phyloP scores from a whole-genome alignment of 805 yeast species.

The Metschnikowia continentalis region DNA sequence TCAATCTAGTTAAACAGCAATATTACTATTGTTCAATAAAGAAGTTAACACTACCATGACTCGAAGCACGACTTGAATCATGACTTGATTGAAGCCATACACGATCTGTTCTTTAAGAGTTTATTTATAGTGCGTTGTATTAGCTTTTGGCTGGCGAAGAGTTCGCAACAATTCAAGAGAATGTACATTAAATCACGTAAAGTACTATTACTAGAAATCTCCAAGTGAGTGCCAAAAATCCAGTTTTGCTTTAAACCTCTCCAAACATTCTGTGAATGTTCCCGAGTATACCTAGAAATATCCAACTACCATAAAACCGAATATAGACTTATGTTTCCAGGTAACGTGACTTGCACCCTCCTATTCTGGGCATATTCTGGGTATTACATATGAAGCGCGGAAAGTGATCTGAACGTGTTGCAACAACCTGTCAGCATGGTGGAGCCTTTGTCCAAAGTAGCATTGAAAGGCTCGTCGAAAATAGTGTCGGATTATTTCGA shows the following conservation, averaged over 20 bases:
- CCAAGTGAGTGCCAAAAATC: neutral
- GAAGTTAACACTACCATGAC: too few relatives aligned
- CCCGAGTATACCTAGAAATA: neutral
- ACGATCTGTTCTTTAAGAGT: too few relatives aligned
- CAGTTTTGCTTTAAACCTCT: neutral
- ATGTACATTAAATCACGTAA: neutral
- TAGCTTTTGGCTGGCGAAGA: neutral
- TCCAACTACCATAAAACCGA: neutral
- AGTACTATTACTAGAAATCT: neutral
- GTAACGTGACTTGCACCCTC: conserved; percentile 1
- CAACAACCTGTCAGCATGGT: conserved; percentile 6
- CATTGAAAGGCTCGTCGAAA: conserved; percentile 74
- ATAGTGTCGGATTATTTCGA: conserved; percentile 81
- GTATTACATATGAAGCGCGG: neutral
- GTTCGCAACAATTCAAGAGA: neutral
- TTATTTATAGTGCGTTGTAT: too few relatives aligned
- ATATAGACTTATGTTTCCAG: neutral
- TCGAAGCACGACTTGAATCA: too few relatives aligned
- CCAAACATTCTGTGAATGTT: neutral
- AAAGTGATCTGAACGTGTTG: conserved; percentile 2
- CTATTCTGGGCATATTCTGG: too few relatives aligned
- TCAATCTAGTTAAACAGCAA: too few relatives aligned
- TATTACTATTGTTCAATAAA: too few relatives aligned
- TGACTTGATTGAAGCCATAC: too few relatives aligned
- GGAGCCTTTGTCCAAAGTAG: conserved; percentile 37